Evolutionary conservation across 106 monocot genomes (phyloP), one percentile per base, ranked within the genome.

Genomic region (Phalaenopsis equestris): DNA sequence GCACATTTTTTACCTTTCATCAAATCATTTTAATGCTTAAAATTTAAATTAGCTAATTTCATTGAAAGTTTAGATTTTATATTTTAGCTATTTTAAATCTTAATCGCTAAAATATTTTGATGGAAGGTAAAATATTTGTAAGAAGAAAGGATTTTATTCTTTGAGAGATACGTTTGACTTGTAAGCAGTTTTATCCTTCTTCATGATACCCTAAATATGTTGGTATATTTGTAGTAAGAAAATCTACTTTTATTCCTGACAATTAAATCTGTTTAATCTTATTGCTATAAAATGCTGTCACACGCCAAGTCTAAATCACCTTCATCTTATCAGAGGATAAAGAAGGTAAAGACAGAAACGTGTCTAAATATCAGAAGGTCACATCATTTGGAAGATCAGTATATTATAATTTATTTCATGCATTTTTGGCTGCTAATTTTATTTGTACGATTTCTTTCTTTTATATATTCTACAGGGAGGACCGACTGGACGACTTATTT

Each of bases 381-480:
- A 70, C 38, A 70, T 70, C 39, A 70, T 37, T 38, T 14, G 3
- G 38, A 39, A 70, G 14, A 39, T 15, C 39, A 70, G 12, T 39
- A 70, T 36, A 70, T 39, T 70, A 52, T 52, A 9, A 37, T 70
- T 70, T 38, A 37, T 39, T 39, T n/a, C 24, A 4, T 70, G 30
- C 30, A 12, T 70, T 70, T 67, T 70, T 12, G 70, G 9, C 70
- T 70, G 70, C 70, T 70, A 70, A 39, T 70, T 70, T 70, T 57
- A 24, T 67, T 67, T 67, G 24, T 57, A 19, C 1, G 24, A 23
- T 24, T 52, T 12, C 52, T 30, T 52, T 52, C 2, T 52, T 52
- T 52, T 52, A 52, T 52, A 52, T 52, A 52, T 52, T 10, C 52
- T 52, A 52, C 52, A 12, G 12, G 52, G 12, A 52, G 52, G 52